A percentile compares a stretch with the other conserved stretches of the same genome.
Conservation (phyloP, 1,284 basidiomycete genomes). For the Porodaedalea pini region DNA sequence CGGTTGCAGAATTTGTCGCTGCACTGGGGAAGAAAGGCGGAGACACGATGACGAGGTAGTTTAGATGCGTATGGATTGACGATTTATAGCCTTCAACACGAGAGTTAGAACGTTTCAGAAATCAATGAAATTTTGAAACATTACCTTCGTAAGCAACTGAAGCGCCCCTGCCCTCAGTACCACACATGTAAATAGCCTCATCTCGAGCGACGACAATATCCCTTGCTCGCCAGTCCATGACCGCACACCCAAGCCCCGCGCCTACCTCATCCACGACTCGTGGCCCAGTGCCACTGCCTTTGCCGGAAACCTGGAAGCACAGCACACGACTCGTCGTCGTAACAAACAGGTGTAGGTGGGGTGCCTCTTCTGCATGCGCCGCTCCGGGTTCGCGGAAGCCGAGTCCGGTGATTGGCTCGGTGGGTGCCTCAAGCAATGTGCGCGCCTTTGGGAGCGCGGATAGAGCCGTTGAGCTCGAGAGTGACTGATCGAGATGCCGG, state of each 20-base stretch:
- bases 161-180: constrained; percentile 77
- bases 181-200: constrained; percentile 89
- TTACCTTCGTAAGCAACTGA: constrained; percentile 90
- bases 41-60: constrained; percentile 87
- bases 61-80: constrained; percentile 65
- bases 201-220: constrained; percentile 87
- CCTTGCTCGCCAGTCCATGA: constrained; percentile 66
- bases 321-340: constrained; percentile 84
- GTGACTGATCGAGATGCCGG: constrained; percentile 85
- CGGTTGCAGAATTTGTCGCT: constrained; percentile 66
- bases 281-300: constrained; percentile 65
- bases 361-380: constrained; percentile 36
- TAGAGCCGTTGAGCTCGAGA: constrained; percentile 59
- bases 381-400: constrained; percentile 51
- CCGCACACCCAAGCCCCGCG: constrained; percentile 78
- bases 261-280: constrained; percentile 84
- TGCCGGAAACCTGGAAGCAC: constrained; percentile 73
- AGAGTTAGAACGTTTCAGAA: not conserved
- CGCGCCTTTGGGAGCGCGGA: constrained; percentile 78
- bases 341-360: constrained; percentile 73
- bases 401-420: constrained; percentile 88
- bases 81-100: constrained; percentile 56
- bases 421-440: constrained; percentile 71
- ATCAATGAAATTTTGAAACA: not conserved
- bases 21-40: constrained; percentile 75